Percentiles rank a stretch among this genome's conserved stretches.
Evolutionary conservation across 2,329 filamentous ascomycete genomes (phyloP).

Genomic region (Nigrospora osmanthi): DNA sequence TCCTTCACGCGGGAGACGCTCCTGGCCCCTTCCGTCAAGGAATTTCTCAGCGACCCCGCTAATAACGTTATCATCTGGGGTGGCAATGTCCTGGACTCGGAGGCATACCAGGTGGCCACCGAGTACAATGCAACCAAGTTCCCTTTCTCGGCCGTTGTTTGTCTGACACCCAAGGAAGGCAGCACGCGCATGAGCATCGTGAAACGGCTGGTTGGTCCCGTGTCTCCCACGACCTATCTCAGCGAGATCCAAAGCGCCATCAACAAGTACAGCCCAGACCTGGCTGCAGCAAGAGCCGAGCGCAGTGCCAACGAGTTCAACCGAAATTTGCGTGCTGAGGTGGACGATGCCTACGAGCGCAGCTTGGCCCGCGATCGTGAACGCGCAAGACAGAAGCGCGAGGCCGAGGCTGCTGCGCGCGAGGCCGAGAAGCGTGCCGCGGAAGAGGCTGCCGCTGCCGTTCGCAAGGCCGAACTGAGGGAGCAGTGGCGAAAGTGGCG

Average conservation of each 20-base stretch:
- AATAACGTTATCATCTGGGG: slow-evolving; percentile 88
- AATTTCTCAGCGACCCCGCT: slow-evolving; percentile 64
- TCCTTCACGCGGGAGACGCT: slow-evolving; percentile 78
- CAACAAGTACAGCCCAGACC: slow-evolving; percentile 65
- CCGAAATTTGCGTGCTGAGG: slow-evolving; percentile 75
- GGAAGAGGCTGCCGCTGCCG: slow-evolving; percentile 55
- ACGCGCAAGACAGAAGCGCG: slow-evolving; percentile 65
- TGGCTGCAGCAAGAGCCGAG: slow-evolving; percentile 67
- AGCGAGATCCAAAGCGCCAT: slow-evolving; percentile 68
- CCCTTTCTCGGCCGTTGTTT: slow-evolving; percentile 79
- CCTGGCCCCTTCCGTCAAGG: slow-evolving; percentile 63
- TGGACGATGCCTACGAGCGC: slow-evolving; percentile 89
- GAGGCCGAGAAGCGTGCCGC: slow-evolving; percentile 55
- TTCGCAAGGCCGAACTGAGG: slow-evolving; percentile 31
- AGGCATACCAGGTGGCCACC: slow-evolving; percentile 87
- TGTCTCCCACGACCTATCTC: slow-evolving; percentile 62
- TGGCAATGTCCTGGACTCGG: slow-evolving; percentile 85
- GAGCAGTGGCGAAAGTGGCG: slow-evolving; percentile 79
- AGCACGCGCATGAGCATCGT: slow-evolving; percentile 87
- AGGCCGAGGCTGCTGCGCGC: slow-evolving; percentile 65
- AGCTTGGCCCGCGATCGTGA: slow-evolving; percentile 84
- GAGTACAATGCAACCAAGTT: slow-evolving; percentile 88
- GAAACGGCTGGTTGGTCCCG: slow-evolving; percentile 67
- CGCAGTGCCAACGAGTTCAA: slow-evolving; percentile 73
- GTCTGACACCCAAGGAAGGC: slow-evolving; percentile 77